Base-by-base conservation (phyloP, 2,329 filamentous ascomycete genomes). In the Grosmannia huntii region DNA sequence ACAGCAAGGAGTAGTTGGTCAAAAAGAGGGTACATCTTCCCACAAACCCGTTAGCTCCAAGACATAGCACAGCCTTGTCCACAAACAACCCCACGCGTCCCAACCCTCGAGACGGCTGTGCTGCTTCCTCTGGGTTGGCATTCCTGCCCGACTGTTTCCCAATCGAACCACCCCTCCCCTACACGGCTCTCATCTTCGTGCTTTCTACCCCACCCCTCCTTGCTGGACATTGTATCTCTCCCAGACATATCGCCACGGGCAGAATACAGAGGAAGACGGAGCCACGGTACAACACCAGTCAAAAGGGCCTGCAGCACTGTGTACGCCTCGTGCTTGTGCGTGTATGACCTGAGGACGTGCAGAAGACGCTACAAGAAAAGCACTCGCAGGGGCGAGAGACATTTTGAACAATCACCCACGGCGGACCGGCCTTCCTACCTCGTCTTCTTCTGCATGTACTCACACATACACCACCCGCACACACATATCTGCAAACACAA, bases 401-500 rank as follows among this genome's bases (percentile, higher is more conserved):
- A 41, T 19, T 38, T 14, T 44, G 16, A 12, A 19, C 19, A n/a
- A n/a, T 44, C 41, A 19, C 16, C 41, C 7, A n/a, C 14, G 16
- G 41, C 41, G 21, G 41, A 44, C 41, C 41, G 7, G 48, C 25
- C 31, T 21, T 53, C 31, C 41, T 41, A 25, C 33, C 25, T 52
- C 27, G 16, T 27, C 27, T 19, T 52, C 27, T 16, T 55, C 27
- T 44, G 52, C 52, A 54, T 38, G 36, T 44, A 41, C 51, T 33
- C 51, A 16, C 25, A 48, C 53, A 55, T 55, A 55, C 53, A 44
- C 10, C 28, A 64, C 57, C 64, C 44, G 52, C 49, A 49, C 50
- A 28, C 55, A 38, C 55, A 50, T 53, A 58, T 52, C 55, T 46
- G 25, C 54, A 31, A 56, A 55, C 31, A 55, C 9, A 14, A 56